Percentiles rank a stretch among this genome's conserved stretches.
phyloP scores from a whole-genome alignment of 192 early-diverging fungal species.

The Kappamyces sp. region DNA sequence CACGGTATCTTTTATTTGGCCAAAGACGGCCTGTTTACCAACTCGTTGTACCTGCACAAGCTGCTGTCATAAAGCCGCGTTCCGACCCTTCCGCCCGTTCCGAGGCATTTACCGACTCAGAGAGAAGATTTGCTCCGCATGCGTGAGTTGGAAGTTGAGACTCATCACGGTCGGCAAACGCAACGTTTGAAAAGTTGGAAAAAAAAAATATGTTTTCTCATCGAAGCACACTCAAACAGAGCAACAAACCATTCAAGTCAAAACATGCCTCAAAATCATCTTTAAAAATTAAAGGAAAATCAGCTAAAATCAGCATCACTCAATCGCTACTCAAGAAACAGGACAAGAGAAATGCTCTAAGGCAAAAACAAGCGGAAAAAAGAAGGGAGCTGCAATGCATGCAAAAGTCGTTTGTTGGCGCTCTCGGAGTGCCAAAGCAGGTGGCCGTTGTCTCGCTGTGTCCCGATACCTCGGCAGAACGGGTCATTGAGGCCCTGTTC shows the following conservation, averaged over 20 bases:
- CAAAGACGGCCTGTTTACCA: too few relatives aligned
- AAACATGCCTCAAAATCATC: slow-evolving; percentile 79
- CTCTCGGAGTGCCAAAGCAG: slow-evolving; percentile 79
- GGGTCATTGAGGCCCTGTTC: slow-evolving; percentile 41
- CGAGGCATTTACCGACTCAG: too few relatives aligned
- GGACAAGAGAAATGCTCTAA: slow-evolving; percentile 81
- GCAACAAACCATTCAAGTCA: slow-evolving; percentile 96
- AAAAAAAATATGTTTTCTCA: slow-evolving; percentile 26
- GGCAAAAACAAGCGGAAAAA: slow-evolving; percentile 75
- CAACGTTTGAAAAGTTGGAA: too few relatives aligned
- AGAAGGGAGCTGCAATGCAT: slow-evolving; percentile 60
- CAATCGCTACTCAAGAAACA: slow-evolving; percentile 5
- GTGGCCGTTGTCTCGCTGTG: slow-evolving; percentile 88
- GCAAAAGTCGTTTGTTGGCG: slow-evolving; percentile 80
- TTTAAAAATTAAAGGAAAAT: slow-evolving; percentile 23
- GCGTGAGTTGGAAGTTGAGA: too few relatives aligned
- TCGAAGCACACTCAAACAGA: slow-evolving; percentile 77
- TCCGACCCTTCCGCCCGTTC: too few relatives aligned
- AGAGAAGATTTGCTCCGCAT: too few relatives aligned
- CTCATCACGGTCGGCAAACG: too few relatives aligned
- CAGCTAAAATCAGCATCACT: slow-evolving; percentile 3
- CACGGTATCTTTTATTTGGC: too few relatives aligned
- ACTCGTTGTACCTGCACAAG: too few relatives aligned
- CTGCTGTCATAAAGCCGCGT: too few relatives aligned
- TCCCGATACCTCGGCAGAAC: slow-evolving; percentile 57